phyloP scores from a whole-genome alignment of 2,329 filamentous ascomycete species.

The Neofusicoccum sp. region DNA sequence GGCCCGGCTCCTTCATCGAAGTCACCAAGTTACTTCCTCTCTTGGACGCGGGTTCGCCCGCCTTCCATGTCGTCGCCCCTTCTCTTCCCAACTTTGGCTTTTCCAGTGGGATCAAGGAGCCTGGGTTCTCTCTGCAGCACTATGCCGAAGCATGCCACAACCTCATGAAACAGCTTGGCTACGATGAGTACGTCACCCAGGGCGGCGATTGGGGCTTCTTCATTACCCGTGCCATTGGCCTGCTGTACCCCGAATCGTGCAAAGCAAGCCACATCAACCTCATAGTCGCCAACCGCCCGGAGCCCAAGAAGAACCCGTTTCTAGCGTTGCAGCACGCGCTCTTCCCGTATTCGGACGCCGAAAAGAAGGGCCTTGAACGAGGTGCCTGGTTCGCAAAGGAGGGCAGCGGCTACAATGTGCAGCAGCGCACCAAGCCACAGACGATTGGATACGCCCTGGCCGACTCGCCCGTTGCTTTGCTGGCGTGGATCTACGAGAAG shows the following conservation, averaged over 20 bases:
- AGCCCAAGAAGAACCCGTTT: slow-evolving; percentile 55
- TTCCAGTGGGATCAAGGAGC: slow-evolving; percentile 52
- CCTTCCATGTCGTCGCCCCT: slow-evolving; percentile 57
- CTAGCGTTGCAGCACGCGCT: slow-evolving; percentile 61
- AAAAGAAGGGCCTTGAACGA: slow-evolving; percentile 57
- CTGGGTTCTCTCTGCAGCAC: slow-evolving; percentile 61
- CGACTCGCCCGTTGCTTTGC: slow-evolving; percentile 69
- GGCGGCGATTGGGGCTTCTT: slow-evolving; percentile 73
- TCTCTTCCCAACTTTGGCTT: slow-evolving; percentile 62
- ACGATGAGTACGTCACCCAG: slow-evolving; percentile 56
- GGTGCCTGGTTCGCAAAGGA: slow-evolving; percentile 60
- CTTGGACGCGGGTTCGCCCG: slow-evolving; percentile 46
- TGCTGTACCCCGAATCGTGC: slow-evolving; percentile 60
- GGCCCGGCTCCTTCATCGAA: slow-evolving; percentile 72
- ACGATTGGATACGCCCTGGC: slow-evolving; percentile 70
- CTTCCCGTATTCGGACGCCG: slow-evolving; percentile 55
- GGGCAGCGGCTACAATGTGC: slow-evolving; percentile 60
- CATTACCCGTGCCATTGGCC: slow-evolving; percentile 64
- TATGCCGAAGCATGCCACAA: slow-evolving; percentile 68
- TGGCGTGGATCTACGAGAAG: slow-evolving; percentile 84
- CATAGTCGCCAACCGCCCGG: slow-evolving; percentile 51
- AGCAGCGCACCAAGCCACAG: slow-evolving; percentile 70
- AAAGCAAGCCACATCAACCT: slow-evolving; percentile 67
- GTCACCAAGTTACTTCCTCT: slow-evolving; percentile 62
- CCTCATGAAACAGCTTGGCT: slow-evolving; percentile 70